Evolutionary conservation across 352 stramenopile genomes (phyloP).

Genomic region (Globisporangium recalcitrans): DNA sequence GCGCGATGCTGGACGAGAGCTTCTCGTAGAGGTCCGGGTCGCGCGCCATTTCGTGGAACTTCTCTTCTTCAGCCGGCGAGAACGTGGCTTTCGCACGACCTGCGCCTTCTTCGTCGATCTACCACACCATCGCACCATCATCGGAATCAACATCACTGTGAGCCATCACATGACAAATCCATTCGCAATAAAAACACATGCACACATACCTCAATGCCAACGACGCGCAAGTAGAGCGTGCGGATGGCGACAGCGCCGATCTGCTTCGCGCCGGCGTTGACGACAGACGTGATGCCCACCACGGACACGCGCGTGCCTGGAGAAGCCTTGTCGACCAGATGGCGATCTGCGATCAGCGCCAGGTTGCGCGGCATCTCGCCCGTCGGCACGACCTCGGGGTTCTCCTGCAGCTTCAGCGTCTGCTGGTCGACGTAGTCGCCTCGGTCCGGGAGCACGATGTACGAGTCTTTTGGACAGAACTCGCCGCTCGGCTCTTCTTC

Average conservation of each 20-base stretch:
- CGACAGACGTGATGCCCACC: constrained; percentile 94
- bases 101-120: constrained; percentile 89
- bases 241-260: constrained; percentile 84
- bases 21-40: constrained; percentile 93
- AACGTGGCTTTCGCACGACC: constrained; percentile 91
- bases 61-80: constrained; percentile 95
- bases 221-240: constrained; percentile 93
- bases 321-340: constrained; percentile 93
- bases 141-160: neutral
- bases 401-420: constrained; percentile 97
- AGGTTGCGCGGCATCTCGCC: constrained; percentile 98
- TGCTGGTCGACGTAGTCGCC: constrained; percentile 96
- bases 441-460: constrained; percentile 93
- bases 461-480: constrained; percentile 86
- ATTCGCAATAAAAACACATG: neutral
- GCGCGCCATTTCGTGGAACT: constrained; percentile 92
- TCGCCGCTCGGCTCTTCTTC: constrained; percentile 48
- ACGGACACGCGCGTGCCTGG: constrained; percentile 95
- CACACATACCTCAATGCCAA: constrained; percentile 87
- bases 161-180: neutral
- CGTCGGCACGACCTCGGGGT: constrained; percentile 95
- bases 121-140: neutral
- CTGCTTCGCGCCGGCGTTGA: constrained; percentile 76
- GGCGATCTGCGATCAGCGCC: constrained; percentile 92
- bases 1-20: constrained; percentile 86